Base-by-base conservation (phyloP, 106 monocot genomes). In the Gastrodia elata region DNA sequence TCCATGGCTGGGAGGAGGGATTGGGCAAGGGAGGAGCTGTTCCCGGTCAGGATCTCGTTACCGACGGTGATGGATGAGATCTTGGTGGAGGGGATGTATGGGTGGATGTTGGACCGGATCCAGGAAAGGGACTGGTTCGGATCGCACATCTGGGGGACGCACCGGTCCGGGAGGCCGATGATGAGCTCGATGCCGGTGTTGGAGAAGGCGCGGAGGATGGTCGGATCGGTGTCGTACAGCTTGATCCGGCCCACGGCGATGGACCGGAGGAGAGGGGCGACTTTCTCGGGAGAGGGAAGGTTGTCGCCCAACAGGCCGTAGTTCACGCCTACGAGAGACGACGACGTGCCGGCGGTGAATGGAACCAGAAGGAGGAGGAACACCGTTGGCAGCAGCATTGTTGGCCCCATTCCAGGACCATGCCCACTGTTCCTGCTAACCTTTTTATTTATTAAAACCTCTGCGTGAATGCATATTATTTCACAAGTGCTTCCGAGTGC, bases 31-130 rank as follows among this genome's bases (percentile, higher is more conserved):
- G 78, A 78, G 65, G 78, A 46, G 61, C 73, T 61, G 72, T 78
- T 78, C 38, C 72, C 59, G 78, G 78, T 78, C 72, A 78, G 72
- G 48, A 78, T 20, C 65, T 78, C 78, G 78, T 78, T 78, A 28
- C 78, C 78, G 46, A 78, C 78, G 11, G 78, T 78, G 61, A 78
- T 72, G 72, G 78, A 42, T 34, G 28, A 16, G 64, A 78, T 78
- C 20, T 78, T 78, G 61, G 78, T 78, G 5, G 30, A 9, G 42
- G 78, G 78, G 34, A 78, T 27, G 72, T 72, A 78, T 22, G 65
- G 38, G 9, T 41, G 65, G 49, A 78, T 32, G 72, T 78, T 72
- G 78, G 78, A 37, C 20, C 72, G 71, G 46, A 73, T 38, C 78
- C 78, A 78, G 6, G 30, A 2, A 11, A 73, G 72, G 72, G 78